These are phyloP conservation scores for Botrytis elliptica DNA, from an alignment of 2,329 filamentous ascomycete species.

Conservation along the genomic window DNA sequence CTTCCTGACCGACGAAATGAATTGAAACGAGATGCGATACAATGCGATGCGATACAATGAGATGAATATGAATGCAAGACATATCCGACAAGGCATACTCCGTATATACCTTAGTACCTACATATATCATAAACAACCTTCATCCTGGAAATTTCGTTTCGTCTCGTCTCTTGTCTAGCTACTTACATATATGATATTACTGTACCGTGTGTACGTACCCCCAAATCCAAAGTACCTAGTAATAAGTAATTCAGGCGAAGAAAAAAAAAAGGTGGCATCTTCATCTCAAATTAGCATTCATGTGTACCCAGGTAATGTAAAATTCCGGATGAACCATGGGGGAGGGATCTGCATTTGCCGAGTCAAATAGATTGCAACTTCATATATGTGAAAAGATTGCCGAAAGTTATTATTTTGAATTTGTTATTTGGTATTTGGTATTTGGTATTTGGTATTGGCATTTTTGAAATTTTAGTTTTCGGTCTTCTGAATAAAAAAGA, in stretches of 20 bases:
- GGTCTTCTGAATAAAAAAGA: neutral
- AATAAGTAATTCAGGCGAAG: neutral
- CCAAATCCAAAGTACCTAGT: too few species aligned
- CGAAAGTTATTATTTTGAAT: neutral
- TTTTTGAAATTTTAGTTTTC: neutral
- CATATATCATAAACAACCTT: neutral
- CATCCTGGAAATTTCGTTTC: neutral
- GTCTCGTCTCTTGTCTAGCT: neutral
- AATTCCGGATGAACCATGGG: constrained; percentile 3
- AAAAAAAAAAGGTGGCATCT: neutral
- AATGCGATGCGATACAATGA: neutral
- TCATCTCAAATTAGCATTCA: neutral
- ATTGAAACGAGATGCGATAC: neutral
- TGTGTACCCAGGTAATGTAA: neutral
- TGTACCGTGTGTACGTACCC: too few species aligned
- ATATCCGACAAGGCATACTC: neutral
- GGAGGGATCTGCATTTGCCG: neutral
- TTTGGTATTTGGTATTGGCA: neutral
- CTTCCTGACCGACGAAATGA: neutral
- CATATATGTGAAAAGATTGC: neutral
- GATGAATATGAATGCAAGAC: neutral
- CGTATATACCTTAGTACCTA: too few species aligned
- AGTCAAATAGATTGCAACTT: neutral
- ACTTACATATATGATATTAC: too few species aligned
- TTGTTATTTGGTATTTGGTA: neutral